Base-by-base conservation (phyloP, 768 basidiomycete genomes). In the Clavaria fumosa region DNA sequence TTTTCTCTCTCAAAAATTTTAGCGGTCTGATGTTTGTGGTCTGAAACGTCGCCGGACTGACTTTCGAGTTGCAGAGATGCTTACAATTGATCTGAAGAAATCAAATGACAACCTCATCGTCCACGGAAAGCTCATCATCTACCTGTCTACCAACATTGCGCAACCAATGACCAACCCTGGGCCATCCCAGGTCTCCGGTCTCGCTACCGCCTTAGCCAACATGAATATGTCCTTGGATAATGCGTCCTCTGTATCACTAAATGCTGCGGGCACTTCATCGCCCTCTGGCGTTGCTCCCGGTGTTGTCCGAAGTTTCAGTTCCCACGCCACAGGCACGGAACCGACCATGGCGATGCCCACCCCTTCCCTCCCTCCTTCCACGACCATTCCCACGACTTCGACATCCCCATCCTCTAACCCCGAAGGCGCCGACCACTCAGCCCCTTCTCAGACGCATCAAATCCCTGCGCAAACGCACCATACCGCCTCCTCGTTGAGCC, bases 51-150 rank as follows among this genome's bases (percentile, higher is more conserved):
- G 17, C 30, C 32, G 24, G 37, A 31, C 38, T 35, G 31, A n/a
- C n/a, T n/a, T n/a, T n/a, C n/a, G n/a, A n/a, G n/a, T n/a, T 31
- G 37, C 53, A 90, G 95, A 97, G 66, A 95, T 95, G 78, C 71
- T 97, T 35, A 96, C 93, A 1, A 57, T 91, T 47, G 95, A 97
- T 53, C 64, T 99, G 50, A 95, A 96, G 66, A 93, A 93, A 60
- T 96, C 91, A n/a, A 95, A 93, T 49, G 95, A 99, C 58, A 91
- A 95, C 53, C 74, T 95, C 19, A 84, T 90, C 34, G 95, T 99
- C 3, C 90, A 97, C 51, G 95, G 95, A 33, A 96, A 96, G 61
- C 73, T 99, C 47, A 91, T 96, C 56, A 74, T 97, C 47, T 90
- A 93, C 59, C 70, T 99, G 24, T 91, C 89, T 12, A 96, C 95